phyloP scores from a whole-genome alignment of 2,329 filamentous ascomycete genomes.

The Beauveria brongniartii region DNA sequence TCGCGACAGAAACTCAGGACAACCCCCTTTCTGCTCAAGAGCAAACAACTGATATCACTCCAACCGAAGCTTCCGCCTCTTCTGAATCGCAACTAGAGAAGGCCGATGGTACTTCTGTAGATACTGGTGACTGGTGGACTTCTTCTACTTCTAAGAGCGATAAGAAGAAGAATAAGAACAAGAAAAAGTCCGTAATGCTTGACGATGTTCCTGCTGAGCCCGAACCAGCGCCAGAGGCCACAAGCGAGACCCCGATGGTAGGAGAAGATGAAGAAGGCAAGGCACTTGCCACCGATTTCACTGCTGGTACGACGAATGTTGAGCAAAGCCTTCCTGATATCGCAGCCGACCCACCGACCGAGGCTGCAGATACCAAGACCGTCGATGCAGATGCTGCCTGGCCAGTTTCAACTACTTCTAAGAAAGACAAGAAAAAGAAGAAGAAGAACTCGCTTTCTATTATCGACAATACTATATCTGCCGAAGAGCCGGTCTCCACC shows the following conservation, averaged over 20 bases:
- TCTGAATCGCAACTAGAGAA: neutral
- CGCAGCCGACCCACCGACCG: neutral
- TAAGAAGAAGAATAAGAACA: slow-evolving; percentile 23
- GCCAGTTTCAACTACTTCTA: slow-evolving; percentile 10
- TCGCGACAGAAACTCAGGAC: neutral
- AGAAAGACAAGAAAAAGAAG: slow-evolving; percentile 23
- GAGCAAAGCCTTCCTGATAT: neutral
- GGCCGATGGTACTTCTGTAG: neutral
- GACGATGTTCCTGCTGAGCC: neutral
- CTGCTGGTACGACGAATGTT: neutral
- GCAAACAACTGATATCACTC: neutral
- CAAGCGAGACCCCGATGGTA: neutral
- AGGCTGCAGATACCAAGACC: neutral
- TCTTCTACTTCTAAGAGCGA: slow-evolving; percentile 24
- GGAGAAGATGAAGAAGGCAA: neutral
- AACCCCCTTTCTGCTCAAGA: neutral
- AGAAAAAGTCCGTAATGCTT: neutral
- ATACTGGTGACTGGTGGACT: slow-evolving; percentile 1
- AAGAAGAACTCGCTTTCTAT: slow-evolving; percentile 14
- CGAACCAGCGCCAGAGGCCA: neutral
- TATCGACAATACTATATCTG: slow-evolving; percentile 8
- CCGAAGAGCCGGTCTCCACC: neutral
- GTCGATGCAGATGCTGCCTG: slow-evolving; percentile 8
- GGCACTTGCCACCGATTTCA: neutral
- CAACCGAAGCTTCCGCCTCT: no score